Percentiles rank a stretch among this genome's conserved stretches.
phyloP scores from a whole-genome alignment of 306 rosid species.

The Quercus engelmannii region DNA sequence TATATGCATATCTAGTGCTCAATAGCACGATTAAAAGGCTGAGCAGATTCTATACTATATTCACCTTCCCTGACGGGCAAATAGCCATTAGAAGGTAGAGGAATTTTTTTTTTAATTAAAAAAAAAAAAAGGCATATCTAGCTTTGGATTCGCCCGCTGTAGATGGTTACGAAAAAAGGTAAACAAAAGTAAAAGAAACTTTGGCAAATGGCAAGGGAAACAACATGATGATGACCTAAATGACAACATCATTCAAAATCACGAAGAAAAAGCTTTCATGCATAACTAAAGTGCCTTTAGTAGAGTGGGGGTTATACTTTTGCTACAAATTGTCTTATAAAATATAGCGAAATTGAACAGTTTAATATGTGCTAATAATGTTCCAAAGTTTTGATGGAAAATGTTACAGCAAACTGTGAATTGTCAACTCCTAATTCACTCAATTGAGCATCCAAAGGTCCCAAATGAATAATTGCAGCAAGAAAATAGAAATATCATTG shows the following conservation, averaged over 20 bases:
- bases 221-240: constrained; percentile 32
- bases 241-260: constrained; percentile 47
- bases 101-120: neutral
- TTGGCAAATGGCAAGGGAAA: constrained; percentile 36
- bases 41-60: neutral
- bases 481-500: too few species aligned
- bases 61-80: neutral
- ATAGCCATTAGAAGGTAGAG: neutral
- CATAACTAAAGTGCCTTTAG: constrained; percentile 34
- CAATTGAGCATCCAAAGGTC: neutral
- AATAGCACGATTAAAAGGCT: too few species aligned
- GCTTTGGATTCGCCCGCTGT: constrained; percentile 40
- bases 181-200: constrained; percentile 31
- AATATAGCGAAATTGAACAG: neutral
- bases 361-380: neutral
- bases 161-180: constrained; percentile 6
- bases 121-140: neutral
- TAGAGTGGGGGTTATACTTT: constrained; percentile 1
- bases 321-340: neutral
- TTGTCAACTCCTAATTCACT: neutral
- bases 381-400: neutral
- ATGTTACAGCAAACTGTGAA: neutral
- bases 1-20: too few species aligned
- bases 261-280: constrained; percentile 10
- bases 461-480: too few species aligned